Base-by-base conservation (phyloP, 352 stramenopile genomes). In the Phytopythium sindhum region DNA sequence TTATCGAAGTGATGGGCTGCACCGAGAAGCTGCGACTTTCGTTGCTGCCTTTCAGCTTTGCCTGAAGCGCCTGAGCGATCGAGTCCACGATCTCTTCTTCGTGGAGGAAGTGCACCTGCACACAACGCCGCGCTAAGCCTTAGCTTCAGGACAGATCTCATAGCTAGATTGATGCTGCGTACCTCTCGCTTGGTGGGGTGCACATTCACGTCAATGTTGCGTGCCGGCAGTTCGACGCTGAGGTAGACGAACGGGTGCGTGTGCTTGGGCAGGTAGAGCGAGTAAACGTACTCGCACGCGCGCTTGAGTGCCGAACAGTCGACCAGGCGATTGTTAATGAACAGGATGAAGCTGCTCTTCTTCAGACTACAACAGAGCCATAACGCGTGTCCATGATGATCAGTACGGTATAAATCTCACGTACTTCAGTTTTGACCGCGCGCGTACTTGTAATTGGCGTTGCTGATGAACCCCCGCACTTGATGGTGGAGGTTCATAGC, bases 191-290 rank as follows among this genome's bases (percentile, higher is more conserved):
- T 99, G 19, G 97, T 99, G 17, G 98, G 98, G 72, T 99, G 97
- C 3, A 99, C 95, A 70, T 99, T 99, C 24, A 99, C 98, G 77
- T 99, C 98, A 3, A 99, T 77, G 65, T 98, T 93, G 28, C 80
- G 72, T 9, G 90, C 77, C 4, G 96, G 96, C 24, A 99, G 86
- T 54, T 93, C 73, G 33, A 99, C 75, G n/a, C 86, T 91, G n/a
- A 99, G 72, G 79, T 98, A 99, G 37, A 99, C 73, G 74, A 99
- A 99, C n/a, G 97, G 96, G 68, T 98, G 96, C 4, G 79, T 92
- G 67, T 91, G 86, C 73, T 97, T 98, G 8, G 95, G 95, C 29
- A 98, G 67, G 69, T 98, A 97, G 35, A 98, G 79, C 45, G 80
- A 82, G 78, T 99, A 99, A 4, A 98, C 83, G 47, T 94, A 94